These are phyloP conservation scores for Funneliformis caledonium DNA, from an alignment of 371 early-diverging fungal species.

Conservation along the genomic window DNA sequence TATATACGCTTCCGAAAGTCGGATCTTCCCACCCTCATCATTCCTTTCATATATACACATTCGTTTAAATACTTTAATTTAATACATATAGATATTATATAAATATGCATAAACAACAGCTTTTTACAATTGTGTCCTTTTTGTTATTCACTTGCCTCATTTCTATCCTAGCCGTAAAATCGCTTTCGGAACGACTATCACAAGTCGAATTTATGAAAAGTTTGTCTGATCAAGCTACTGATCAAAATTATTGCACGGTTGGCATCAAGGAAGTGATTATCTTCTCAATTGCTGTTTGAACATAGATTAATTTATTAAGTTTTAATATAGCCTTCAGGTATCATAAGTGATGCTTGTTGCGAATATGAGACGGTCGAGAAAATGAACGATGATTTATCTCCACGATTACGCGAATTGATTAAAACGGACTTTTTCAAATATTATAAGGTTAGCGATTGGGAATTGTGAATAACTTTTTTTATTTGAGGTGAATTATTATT, in stretches of 20 bases:
- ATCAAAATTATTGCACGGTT: constrained; percentile 13
- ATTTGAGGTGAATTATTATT: constrained; percentile 7
- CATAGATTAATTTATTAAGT: not conserved
- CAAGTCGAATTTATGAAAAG: constrained; percentile 7
- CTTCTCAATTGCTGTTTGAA: not conserved
- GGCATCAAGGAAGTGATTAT: not conserved
- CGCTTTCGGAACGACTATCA: not conserved
- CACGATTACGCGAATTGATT: constrained; percentile 72
- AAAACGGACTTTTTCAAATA: constrained; percentile 86
- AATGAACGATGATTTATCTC: constrained; percentile 70
- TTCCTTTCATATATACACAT: too few relatives aligned
- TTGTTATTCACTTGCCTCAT: not conserved
- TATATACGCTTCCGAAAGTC: too few relatives aligned
- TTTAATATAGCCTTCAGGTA: constrained; percentile 63
- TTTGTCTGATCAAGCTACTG: constrained; percentile 10
- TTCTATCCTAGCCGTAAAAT: not conserved
- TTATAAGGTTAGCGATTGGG: constrained; percentile 61
- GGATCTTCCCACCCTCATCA: too few relatives aligned
- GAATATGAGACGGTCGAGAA: constrained; percentile 81
- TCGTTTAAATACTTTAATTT: too few relatives aligned
- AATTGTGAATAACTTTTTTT: not conserved
- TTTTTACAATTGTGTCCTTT: not conserved
- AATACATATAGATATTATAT: not conserved
- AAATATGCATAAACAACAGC: not conserved
- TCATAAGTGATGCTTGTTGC: constrained; percentile 83